These are phyloP conservation scores for Penicillium sumatraense DNA, from an alignment of 2,329 filamentous ascomycete species.

Conservation along the genomic window DNA sequence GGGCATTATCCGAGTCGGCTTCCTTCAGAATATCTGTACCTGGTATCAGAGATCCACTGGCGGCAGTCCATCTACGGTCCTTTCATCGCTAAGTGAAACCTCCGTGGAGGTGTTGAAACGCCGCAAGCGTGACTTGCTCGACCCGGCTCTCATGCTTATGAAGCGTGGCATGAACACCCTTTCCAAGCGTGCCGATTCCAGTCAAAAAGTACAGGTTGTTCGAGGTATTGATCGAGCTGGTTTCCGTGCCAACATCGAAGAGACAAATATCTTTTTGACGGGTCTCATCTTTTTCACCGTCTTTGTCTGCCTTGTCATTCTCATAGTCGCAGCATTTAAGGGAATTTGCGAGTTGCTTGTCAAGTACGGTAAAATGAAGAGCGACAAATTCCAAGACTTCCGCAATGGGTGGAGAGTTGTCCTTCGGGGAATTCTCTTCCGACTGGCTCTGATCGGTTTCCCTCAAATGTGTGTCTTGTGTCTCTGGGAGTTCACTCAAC, in stretches of 20 bases:
- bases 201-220: constrained; percentile 57
- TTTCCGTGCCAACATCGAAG: constrained; percentile 82
- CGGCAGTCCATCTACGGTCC: constrained; percentile 77
- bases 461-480: constrained; percentile 89
- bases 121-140: constrained; percentile 52
- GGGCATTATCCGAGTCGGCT: constrained; percentile 88
- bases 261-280: constrained; percentile 92
- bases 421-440: constrained; percentile 91
- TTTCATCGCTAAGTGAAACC: constrained; percentile 72
- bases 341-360: constrained; percentile 75
- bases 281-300: constrained; percentile 86
- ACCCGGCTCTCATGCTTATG: constrained; percentile 35
- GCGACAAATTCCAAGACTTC: constrained; percentile 89
- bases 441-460: constrained; percentile 86
- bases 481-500: constrained; percentile 88
- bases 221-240: constrained; percentile 87
- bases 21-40: constrained; percentile 85
- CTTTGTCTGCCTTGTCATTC: constrained; percentile 75
- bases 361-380: constrained; percentile 77
- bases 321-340: constrained; percentile 80
- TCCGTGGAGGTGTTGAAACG: constrained; percentile 82
- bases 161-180: constrained; percentile 46
- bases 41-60: constrained; percentile 97
- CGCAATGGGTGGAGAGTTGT: constrained; percentile 92
- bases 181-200: constrained; percentile 58